phyloP scores from a whole-genome alignment of 306 rosid species.

The Malus sieversii region DNA sequence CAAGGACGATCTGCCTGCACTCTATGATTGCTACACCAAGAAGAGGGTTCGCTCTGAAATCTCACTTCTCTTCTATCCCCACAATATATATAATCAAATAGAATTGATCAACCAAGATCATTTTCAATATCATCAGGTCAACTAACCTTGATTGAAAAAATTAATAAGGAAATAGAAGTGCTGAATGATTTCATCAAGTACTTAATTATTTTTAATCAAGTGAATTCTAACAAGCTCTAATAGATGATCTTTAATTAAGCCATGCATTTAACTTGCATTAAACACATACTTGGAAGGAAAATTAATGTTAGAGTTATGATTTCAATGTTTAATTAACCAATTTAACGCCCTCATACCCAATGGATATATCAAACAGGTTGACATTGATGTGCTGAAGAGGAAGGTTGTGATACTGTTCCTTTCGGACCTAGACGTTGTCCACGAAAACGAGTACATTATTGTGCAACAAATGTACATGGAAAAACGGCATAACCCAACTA shows the following conservation, averaged over 20 bases:
- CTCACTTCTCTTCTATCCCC: background rate
- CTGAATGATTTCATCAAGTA: background rate
- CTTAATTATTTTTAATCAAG: background rate
- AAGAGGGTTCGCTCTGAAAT: conserved; percentile 33
- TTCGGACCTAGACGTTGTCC: conserved; percentile 32
- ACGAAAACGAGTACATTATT: conserved; percentile 20
- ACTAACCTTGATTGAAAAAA: background rate
- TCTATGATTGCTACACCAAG: conserved; percentile 42
- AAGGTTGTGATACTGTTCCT: conserved; percentile 49
- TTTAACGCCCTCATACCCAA: background rate
- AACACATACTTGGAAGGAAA: background rate
- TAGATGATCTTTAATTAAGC: background rate
- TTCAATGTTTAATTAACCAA: background rate
- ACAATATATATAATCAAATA: background rate
- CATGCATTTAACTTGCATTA: background rate
- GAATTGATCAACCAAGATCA: background rate
- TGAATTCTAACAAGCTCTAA: background rate
- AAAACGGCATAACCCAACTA: conserved; percentile 15
- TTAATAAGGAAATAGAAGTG: background rate
- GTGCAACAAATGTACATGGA: conserved; percentile 41
- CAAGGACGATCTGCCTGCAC: conserved; percentile 38
- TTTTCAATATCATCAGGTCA: background rate
- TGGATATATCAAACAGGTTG: conserved; percentile 26
- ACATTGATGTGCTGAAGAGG: conserved; percentile 34
- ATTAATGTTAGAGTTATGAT: background rate